These are phyloP conservation scores for Carallia brachiata DNA, from an alignment of 345 rosid genomes.

Conservation along the genomic window DNA sequence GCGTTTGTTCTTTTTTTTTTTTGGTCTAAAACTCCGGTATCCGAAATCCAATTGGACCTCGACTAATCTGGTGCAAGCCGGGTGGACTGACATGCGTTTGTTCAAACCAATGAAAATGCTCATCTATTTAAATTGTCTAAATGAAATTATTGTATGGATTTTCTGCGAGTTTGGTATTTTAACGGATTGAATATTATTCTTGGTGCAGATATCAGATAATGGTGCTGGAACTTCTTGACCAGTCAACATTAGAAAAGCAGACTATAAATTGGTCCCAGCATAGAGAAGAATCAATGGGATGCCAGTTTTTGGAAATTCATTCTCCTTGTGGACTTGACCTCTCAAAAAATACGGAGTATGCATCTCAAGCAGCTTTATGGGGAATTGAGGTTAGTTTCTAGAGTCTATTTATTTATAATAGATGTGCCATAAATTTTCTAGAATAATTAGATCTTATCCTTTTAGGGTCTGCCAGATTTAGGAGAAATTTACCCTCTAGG, in stretches of 20 bases:
- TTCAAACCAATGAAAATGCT: not conserved
- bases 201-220: conserved; percentile 74
- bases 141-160: not conserved
- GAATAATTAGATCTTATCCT: conserved; percentile 48
- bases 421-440: conserved; percentile 18
- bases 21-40: too few species aligned
- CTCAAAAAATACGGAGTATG: conserved; percentile 60
- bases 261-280: conserved; percentile 37
- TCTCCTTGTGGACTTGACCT: conserved; percentile 74
- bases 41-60: too few species aligned
- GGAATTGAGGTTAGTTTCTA: conserved; percentile 72
- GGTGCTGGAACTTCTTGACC: conserved; percentile 77
- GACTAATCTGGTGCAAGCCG: too few species aligned
- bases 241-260: conserved; percentile 45
- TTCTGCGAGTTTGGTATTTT: not conserved
- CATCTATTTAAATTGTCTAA: not conserved
- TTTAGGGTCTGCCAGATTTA: conserved; percentile 85
- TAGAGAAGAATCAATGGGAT: conserved; percentile 44
- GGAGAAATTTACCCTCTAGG: conserved; percentile 96
- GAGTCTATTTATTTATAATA: conserved; percentile 7
- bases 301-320: conserved; percentile 70
- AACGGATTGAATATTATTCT: conserved; percentile 9
- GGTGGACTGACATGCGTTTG: not conserved
- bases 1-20: not conserved
- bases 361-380: conserved; percentile 91